Conservation (phyloP, 768 basidiomycete species). For the Suillus bovinus region DNA sequence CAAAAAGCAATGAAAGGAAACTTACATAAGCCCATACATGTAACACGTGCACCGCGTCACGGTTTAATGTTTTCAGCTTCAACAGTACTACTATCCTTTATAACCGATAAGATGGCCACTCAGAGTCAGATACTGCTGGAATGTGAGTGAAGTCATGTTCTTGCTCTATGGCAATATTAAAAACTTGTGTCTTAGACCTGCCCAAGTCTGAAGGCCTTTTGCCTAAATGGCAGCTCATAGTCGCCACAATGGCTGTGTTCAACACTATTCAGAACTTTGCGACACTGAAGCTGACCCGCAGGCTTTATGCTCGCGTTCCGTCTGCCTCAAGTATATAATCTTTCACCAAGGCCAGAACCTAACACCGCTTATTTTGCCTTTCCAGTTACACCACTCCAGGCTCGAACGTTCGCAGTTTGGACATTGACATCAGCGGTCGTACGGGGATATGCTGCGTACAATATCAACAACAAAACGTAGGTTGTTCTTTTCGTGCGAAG, state of each 20-base stretch:
- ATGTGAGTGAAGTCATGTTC: constrained; percentile 14
- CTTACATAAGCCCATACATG: constrained; percentile 26
- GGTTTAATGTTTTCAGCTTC: constrained; percentile 14
- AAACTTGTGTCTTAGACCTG: constrained; percentile 43
- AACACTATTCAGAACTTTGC: constrained; percentile 84
- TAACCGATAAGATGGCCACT: background rate
- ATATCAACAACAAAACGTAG: constrained; percentile 81
- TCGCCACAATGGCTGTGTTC: constrained; percentile 76
- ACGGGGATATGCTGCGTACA: constrained; percentile 85
- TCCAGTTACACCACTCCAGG: constrained; percentile 83
- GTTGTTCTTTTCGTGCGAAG: constrained; percentile 28
- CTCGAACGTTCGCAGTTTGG: constrained; percentile 91
- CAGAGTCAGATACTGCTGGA: constrained; percentile 25
- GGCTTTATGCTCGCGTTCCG: constrained; percentile 61
- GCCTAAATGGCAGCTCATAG: constrained; percentile 86
- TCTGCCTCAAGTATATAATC: constrained; percentile 37
- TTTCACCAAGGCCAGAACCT: background rate
- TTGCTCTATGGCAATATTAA: constrained; percentile 7
- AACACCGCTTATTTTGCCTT: background rate
- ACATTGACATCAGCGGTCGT: constrained; percentile 84
- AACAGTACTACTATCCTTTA: background rate
- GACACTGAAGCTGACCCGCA: constrained; percentile 75
- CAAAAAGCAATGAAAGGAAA: constrained; percentile 22
- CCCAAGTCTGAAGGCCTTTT: constrained; percentile 71
- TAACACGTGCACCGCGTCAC: constrained; percentile 9